Conservation (phyloP, 2,329 filamentous ascomycete genomes). For the Aspergillus texensis region DNA sequence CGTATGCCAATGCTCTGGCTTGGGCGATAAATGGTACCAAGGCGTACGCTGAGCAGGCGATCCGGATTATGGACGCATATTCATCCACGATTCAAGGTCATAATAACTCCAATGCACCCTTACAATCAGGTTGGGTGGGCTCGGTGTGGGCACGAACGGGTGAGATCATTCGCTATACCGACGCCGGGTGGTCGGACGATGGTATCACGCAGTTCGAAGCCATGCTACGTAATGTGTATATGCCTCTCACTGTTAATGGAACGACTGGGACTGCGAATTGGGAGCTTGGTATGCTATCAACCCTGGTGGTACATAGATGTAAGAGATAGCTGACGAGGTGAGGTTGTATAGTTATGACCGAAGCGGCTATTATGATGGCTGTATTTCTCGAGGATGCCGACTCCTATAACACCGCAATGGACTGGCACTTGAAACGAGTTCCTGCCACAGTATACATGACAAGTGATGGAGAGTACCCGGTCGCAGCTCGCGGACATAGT, state of each 20-base stretch:
- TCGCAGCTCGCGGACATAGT: not conserved
- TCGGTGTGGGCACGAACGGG: not conserved
- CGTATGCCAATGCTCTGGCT: not conserved
- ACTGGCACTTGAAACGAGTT: not conserved
- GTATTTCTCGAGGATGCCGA: slow-evolving; percentile 2
- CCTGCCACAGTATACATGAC: not conserved
- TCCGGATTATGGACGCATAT: not conserved
- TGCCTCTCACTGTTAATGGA: not conserved
- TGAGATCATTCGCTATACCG: not conserved
- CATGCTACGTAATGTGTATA: slow-evolving; percentile 1
- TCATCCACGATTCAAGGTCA: not conserved
- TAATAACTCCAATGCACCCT: slow-evolving; percentile 4
- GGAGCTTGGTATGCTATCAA: not conserved
- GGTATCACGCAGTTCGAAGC: not conserved
- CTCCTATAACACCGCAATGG: not conserved
- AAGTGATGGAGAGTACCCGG: slow-evolving; percentile 1
- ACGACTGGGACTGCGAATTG: not conserved
- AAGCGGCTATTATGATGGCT: not conserved
- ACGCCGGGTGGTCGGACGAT: not conserved
- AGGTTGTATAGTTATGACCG: not conserved
- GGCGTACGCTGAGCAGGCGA: not conserved
- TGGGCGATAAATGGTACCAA: not conserved
- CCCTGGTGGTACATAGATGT: not conserved
- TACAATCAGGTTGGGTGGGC: not conserved
- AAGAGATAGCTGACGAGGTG: not conserved